These are phyloP conservation scores for Hyphodiscus sp. DNA, from an alignment of 2,329 filamentous ascomycete species.

Conservation along the genomic window DNA sequence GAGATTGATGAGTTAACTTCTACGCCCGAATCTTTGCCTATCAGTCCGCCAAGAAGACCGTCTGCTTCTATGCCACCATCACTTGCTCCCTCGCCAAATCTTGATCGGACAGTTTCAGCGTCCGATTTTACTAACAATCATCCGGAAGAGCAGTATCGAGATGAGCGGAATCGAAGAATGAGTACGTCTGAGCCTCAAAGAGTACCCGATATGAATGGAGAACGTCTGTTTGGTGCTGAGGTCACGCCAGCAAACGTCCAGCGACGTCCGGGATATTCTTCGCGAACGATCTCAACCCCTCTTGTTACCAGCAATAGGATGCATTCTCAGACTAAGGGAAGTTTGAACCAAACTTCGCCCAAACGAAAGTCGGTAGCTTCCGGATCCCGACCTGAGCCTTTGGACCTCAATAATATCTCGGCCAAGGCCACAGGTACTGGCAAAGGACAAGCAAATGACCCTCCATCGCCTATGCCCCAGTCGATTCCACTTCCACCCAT, in stretches of 20 bases:
- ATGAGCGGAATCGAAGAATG: constrained; percentile 8
- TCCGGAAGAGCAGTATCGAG: constrained; percentile 6
- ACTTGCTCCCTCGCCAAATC: constrained; percentile 24
- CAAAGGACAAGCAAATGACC: constrained; percentile 13
- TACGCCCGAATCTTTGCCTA: constrained; percentile 51
- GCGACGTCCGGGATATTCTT: constrained; percentile 22
- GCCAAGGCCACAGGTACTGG: constrained; percentile 7
- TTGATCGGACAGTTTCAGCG: constrained; percentile 12
- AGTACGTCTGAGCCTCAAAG: constrained; percentile 12
- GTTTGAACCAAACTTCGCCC: constrained; percentile 20
- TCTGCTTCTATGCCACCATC: constrained; percentile 26
- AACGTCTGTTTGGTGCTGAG: constrained; percentile 15
- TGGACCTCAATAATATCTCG: constrained; percentile 20
- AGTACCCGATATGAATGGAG: constrained; percentile 6
- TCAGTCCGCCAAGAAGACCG: constrained; percentile 37
- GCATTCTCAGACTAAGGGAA: constrained; percentile 17
- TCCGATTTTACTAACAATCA: constrained; percentile 16
- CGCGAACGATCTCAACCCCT: constrained; percentile 23
- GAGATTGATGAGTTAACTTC: constrained; percentile 53
- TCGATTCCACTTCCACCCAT: constrained; percentile 58
- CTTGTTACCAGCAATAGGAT: constrained; percentile 14
- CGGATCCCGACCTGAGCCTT: constrained; percentile 20
- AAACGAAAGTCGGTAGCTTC: constrained; percentile 20
- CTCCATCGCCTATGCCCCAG: constrained; percentile 37
- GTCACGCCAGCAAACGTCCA: constrained; percentile 8